Percentiles rank a stretch among this genome's conserved stretches.
Conservation (phyloP, 2,329 filamentous ascomycete species). For the Penicillium olsonii region DNA sequence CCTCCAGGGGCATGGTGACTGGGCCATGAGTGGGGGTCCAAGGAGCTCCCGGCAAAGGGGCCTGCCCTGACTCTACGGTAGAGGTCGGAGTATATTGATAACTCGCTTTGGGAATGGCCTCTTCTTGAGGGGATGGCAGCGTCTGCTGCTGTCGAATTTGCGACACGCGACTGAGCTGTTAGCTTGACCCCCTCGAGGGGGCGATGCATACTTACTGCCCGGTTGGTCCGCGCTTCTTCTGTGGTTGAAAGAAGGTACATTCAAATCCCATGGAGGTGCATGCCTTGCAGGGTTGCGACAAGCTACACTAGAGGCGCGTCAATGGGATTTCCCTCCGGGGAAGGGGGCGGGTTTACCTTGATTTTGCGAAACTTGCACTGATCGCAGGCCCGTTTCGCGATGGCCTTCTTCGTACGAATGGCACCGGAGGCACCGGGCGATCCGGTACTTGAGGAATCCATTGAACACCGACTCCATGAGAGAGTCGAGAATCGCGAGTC, state of each 20-base stretch:
- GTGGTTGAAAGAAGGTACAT: conserved; percentile 45
- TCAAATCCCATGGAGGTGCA: conserved; percentile 42
- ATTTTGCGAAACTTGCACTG: conserved; percentile 44
- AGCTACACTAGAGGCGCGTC: conserved; percentile 35
- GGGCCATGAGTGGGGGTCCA: conserved; percentile 24
- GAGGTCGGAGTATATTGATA: conserved; percentile 25
- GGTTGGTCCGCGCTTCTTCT: conserved; percentile 45
- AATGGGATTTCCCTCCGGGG: not conserved
- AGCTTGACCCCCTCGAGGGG: conserved; percentile 8
- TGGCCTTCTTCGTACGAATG: conserved; percentile 29
- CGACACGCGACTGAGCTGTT: conserved; percentile 34
- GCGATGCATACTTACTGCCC: conserved; percentile 35
- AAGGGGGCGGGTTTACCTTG: conserved; percentile 29
- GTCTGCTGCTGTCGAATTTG: conserved; percentile 42
- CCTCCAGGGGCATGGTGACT: conserved; percentile 24
- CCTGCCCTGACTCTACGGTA: conserved; percentile 17
- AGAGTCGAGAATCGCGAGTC: not conserved
- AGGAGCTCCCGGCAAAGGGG: conserved; percentile 22
- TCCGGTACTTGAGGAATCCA: conserved; percentile 28
- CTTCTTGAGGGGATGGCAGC: conserved; percentile 17
- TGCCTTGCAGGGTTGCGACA: conserved; percentile 41
- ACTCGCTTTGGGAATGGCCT: conserved; percentile 16
- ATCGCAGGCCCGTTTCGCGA: conserved; percentile 43
- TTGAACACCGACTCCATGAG: conserved; percentile 21
- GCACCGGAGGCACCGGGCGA: conserved; percentile 19